Conservation (phyloP, 1,139 yeast species). For the Meyerozyma smithsonii region DNA sequence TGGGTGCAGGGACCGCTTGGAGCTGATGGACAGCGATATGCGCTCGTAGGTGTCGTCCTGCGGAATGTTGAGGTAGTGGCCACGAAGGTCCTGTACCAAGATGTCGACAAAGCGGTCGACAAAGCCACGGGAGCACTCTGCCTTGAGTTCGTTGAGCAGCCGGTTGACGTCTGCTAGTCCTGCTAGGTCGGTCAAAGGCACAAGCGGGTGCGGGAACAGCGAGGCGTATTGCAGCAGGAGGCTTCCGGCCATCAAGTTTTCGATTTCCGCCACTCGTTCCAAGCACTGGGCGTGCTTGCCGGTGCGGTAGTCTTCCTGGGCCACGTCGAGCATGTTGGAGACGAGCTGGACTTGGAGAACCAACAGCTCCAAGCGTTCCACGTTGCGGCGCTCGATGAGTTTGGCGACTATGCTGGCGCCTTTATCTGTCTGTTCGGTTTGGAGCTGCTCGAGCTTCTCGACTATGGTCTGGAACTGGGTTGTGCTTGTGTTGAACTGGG, state of each 20-base stretch:
- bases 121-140: slow-evolving; percentile 65
- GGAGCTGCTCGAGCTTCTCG: slow-evolving; percentile 36
- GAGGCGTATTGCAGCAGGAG: neutral
- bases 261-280: slow-evolving; percentile 52
- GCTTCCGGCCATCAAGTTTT: slow-evolving; percentile 38
- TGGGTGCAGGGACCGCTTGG: slow-evolving; percentile 15
- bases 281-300: slow-evolving; percentile 41
- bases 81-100: slow-evolving; percentile 56
- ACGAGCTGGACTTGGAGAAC: slow-evolving; percentile 59
- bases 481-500: slow-evolving; percentile 51
- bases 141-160: slow-evolving; percentile 44
- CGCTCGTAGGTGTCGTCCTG: slow-evolving; percentile 50
- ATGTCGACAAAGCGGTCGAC: slow-evolving; percentile 51
- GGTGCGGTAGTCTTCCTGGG: slow-evolving; percentile 43
- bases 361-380: slow-evolving; percentile 58
- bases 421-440: slow-evolving; percentile 44
- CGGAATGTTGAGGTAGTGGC: slow-evolving; percentile 49
- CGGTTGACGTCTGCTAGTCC: slow-evolving; percentile 56
- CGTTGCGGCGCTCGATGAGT: slow-evolving; percentile 53
- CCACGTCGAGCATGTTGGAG: slow-evolving; percentile 45
- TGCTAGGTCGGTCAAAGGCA: slow-evolving; percentile 51
- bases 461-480: slow-evolving; percentile 44
- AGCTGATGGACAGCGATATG: slow-evolving; percentile 26
- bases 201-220: slow-evolving; percentile 46
- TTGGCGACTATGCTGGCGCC: slow-evolving; percentile 52